A percentile compares a stretch with the other conserved stretches of the same genome.
phyloP scores from a whole-genome alignment of 2,329 filamentous ascomycete genomes.

The Cytospora leucostoma region DNA sequence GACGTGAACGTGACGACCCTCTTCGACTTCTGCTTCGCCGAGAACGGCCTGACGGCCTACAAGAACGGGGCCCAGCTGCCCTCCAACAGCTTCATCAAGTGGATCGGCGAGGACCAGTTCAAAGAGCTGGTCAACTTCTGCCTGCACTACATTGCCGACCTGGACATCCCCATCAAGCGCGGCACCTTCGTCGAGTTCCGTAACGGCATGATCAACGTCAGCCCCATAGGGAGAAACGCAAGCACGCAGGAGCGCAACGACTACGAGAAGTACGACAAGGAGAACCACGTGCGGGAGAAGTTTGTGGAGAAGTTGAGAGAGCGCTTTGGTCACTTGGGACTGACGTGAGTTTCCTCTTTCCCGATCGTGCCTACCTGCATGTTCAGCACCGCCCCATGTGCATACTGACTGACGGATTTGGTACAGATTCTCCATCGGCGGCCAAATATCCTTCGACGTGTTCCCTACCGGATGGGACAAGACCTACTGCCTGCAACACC shows the following conservation, averaged over 20 bases:
- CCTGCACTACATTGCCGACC: constrained; percentile 80
- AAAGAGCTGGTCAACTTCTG: constrained; percentile 76
- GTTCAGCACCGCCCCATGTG: too few relatives aligned
- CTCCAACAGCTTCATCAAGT: constrained; percentile 84
- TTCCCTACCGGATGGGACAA: constrained; percentile 99
- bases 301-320: constrained; percentile 78
- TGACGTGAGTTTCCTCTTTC: constrained; percentile 66
- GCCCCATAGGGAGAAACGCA: constrained; percentile 84
- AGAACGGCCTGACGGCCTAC: constrained; percentile 93
- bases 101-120: constrained; percentile 82
- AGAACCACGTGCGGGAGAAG: constrained; percentile 72
- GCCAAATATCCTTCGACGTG: constrained; percentile 97
- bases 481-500: constrained; percentile 89
- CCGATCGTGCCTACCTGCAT: not conserved
- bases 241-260: constrained; percentile 76
- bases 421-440: constrained; percentile 83
- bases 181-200: constrained; percentile 87
- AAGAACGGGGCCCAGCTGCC: constrained; percentile 76
- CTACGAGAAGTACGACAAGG: constrained; percentile 79
- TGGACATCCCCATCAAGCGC: constrained; percentile 80
- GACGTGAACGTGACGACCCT: constrained; percentile 72
- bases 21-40: constrained; percentile 97
- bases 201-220: constrained; percentile 89
- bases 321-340: constrained; percentile 77
- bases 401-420: constrained; percentile 5